These are phyloP conservation scores for Hansenula lynferdii DNA, from an alignment of 1,139 yeast species.

Conservation along the genomic window DNA sequence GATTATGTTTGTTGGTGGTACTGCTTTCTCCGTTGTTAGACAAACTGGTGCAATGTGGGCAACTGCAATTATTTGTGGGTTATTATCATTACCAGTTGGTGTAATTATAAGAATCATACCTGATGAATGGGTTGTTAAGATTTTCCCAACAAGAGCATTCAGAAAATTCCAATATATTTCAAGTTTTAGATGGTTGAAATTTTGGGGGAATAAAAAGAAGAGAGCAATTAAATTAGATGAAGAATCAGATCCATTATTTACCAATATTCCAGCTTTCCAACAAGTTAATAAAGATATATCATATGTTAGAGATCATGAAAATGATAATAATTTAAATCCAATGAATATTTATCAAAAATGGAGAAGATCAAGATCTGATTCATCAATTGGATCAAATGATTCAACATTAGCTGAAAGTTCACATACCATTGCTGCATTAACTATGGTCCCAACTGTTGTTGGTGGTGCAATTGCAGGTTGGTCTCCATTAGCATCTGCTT, in stretches of 20 bases:
- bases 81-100: constrained; percentile 80
- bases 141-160: constrained; percentile 65
- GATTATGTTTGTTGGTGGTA: constrained; percentile 96
- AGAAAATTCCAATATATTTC: constrained; percentile 39
- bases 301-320: constrained; percentile 14
- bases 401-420: constrained; percentile 8
- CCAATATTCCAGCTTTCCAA: constrained; percentile 21
- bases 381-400: constrained; percentile 13
- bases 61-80: constrained; percentile 79
- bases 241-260: constrained; percentile 15
- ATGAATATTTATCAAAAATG: constrained; percentile 21
- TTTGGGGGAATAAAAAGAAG: constrained; percentile 19
- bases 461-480: constrained; percentile 54
- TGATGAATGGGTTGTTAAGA: constrained; percentile 63
- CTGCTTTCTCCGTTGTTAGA: constrained; percentile 78
- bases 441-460: constrained; percentile 47
- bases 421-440: constrained; percentile 36
- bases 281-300: constrained; percentile 24
- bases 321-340: constrained; percentile 16
- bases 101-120: constrained; percentile 72
- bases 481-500: constrained; percentile 21
- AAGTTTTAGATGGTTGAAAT: constrained; percentile 42
- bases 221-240: constrained; percentile 9
- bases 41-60: constrained; percentile 90
- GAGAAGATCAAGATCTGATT: constrained; percentile 15